A percentile compares a stretch with the other conserved stretches of the same genome.
Evolutionary conservation across 2,329 filamentous ascomycete genomes (phyloP).

Genomic region (Aspergillus hiratsukae): DNA sequence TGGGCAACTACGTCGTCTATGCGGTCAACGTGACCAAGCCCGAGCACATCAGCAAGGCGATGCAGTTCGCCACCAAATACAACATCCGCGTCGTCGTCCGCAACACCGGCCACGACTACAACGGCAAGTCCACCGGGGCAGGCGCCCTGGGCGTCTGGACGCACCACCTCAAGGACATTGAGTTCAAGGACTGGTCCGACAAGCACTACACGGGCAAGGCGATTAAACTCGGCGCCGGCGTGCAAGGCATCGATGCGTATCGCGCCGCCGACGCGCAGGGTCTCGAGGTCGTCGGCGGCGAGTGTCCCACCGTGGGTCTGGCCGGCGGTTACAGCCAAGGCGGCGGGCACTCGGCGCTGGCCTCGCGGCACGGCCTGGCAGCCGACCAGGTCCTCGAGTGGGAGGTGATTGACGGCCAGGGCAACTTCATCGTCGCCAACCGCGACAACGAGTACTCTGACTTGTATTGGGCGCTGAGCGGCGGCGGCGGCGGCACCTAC

Average conservation of each 20-base stretch:
- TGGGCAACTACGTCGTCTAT: conserved; percentile 30
- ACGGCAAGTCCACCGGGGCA: conserved; percentile 59
- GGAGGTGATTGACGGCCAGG: conserved; percentile 52
- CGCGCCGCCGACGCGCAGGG: conserved; percentile 41
- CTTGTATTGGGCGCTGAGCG: conserved; percentile 59
- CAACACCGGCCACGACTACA: conserved; percentile 40
- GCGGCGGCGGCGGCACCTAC: conserved; percentile 58
- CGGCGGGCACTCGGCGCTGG: conserved; percentile 55
- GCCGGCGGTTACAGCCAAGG: conserved; percentile 59
- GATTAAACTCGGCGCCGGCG: conserved; percentile 53
- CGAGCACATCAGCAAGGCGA: conserved; percentile 18
- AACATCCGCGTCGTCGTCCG: conserved; percentile 49
- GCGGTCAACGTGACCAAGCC: conserved; percentile 31
- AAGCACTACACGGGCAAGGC: conserved; percentile 48
- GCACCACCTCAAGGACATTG: conserved; percentile 28
- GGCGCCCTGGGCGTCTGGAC: conserved; percentile 41
- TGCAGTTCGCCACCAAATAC: conserved; percentile 42
- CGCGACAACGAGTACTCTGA: conserved; percentile 45
- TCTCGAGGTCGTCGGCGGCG: conserved; percentile 53
- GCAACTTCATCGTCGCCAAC: conserved; percentile 47
- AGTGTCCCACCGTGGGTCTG: conserved; percentile 52
- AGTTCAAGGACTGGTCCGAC: conserved; percentile 31
- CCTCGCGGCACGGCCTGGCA: conserved; percentile 53
- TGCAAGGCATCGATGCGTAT: conserved; percentile 49
- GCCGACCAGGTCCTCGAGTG: conserved; percentile 57